Evolutionary conservation across 805 yeast genomes (phyloP).

Genomic region (Wickerhamiella slavikovae): DNA sequence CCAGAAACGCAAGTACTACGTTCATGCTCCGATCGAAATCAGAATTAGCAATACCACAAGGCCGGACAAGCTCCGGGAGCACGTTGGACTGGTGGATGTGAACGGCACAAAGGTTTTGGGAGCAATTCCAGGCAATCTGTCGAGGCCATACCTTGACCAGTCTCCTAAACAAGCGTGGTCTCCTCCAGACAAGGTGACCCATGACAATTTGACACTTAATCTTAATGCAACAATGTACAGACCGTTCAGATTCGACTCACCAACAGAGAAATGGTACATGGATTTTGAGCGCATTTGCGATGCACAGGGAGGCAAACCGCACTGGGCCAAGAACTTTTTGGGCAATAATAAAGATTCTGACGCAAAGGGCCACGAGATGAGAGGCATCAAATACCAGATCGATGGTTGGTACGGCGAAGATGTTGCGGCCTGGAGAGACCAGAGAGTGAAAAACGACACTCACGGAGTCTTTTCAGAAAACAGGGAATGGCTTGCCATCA

Average conservation of each 20-base stretch:
- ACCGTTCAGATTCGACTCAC: conserved; percentile 65
- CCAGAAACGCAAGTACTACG: conserved; percentile 45
- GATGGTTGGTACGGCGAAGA: conserved; percentile 65
- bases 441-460: conserved; percentile 59
- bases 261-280: conserved; percentile 55
- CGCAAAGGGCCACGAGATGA: conserved; percentile 45
- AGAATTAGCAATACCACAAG: conserved; percentile 64
- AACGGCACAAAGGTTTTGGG: conserved; percentile 23
- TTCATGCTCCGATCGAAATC: conserved; percentile 90
- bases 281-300: conserved; percentile 62
- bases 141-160: conserved; percentile 64
- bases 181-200: conserved; percentile 30
- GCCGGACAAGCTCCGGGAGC: conserved; percentile 7
- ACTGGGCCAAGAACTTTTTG: conserved; percentile 92
- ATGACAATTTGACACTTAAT: conserved; percentile 64
- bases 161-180: conserved; percentile 46
- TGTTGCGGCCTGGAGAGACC: conserved; percentile 34
- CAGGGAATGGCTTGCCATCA: conserved; percentile 59
- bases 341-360: conserved; percentile 27
- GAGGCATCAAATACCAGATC: conserved; percentile 53
- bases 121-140: conserved; percentile 56
- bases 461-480: conserved; percentile 62
- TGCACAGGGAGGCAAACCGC: conserved; percentile 81
- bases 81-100: neutral
- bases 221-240: conserved; percentile 90